These are phyloP conservation scores for Axilococcus clingmanii DNA, from an alignment of 139 green algal species.

Conservation along the genomic window DNA sequence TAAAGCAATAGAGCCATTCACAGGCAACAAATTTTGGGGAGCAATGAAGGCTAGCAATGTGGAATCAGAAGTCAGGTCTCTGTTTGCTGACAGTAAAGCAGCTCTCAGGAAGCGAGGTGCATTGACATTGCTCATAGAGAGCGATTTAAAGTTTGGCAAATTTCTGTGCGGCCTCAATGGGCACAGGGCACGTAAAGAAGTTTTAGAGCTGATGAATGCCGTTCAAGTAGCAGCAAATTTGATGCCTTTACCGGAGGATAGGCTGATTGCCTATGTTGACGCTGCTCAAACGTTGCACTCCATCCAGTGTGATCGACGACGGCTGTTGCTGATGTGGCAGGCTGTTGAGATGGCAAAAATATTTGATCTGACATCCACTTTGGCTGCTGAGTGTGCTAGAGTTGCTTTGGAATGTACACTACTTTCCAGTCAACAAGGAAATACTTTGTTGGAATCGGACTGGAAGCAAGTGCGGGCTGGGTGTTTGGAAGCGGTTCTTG, in stretches of 20 bases:
- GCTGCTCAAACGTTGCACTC: slow-evolving; percentile 46
- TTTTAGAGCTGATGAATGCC: slow-evolving; percentile 17
- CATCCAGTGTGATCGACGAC: slow-evolving; percentile 47
- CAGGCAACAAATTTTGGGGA: slow-evolving; percentile 34
- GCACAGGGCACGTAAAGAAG: slow-evolving; percentile 21
- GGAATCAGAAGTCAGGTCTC: slow-evolving; percentile 37
- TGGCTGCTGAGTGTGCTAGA: background rate
- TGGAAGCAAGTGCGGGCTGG: slow-evolving; percentile 23
- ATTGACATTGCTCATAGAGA: slow-evolving; percentile 45
- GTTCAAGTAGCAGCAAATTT: slow-evolving; percentile 26
- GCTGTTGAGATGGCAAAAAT: slow-evolving; percentile 44
- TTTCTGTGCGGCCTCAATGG: slow-evolving; percentile 46
- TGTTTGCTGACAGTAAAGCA: slow-evolving; percentile 39
- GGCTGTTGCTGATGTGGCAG: slow-evolving; percentile 64
- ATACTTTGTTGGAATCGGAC: too few relatives aligned
- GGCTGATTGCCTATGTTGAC: slow-evolving; percentile 42
- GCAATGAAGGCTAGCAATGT: slow-evolving; percentile 25
- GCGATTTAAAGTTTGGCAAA: slow-evolving; percentile 46
- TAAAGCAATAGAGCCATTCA: slow-evolving; percentile 20
- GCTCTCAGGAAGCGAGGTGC: slow-evolving; percentile 40
- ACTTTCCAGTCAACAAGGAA: too few relatives aligned
- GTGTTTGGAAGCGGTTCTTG: slow-evolving; percentile 39
- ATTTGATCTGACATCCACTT: slow-evolving; percentile 7
- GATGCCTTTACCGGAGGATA: slow-evolving; percentile 41
- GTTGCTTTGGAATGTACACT: background rate